phyloP scores from a whole-genome alignment of 1,139 yeast genomes.

The Geotrichum siamense region DNA sequence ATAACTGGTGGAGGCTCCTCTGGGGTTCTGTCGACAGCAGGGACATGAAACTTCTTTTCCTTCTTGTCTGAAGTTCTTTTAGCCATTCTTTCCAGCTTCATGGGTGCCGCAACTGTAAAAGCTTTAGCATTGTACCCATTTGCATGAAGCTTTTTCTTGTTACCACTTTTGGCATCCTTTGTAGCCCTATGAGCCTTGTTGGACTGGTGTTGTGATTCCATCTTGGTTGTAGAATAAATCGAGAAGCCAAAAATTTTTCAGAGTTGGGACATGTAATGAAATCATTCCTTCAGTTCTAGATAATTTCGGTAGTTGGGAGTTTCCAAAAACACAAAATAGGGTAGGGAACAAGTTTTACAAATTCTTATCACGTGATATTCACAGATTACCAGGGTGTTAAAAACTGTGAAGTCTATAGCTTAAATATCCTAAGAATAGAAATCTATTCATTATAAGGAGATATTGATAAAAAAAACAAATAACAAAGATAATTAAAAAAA shows the following conservation, averaged over 20 bases:
- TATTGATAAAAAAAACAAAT: neutral
- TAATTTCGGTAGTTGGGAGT: too few species aligned
- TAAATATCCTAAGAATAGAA: too few species aligned
- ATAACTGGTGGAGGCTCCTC: slow-evolving; percentile 97
- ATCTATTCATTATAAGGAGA: too few species aligned
- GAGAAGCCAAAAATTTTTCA: neutral
- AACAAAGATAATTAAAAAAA: neutral
- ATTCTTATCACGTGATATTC: too few species aligned
- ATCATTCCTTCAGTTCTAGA: too few species aligned
- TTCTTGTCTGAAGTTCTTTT: slow-evolving; percentile 72
- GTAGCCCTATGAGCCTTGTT: slow-evolving; percentile 46
- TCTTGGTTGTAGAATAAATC: neutral
- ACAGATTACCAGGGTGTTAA: too few species aligned
- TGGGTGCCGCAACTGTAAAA: slow-evolving; percentile 88
- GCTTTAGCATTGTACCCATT: slow-evolving; percentile 94
- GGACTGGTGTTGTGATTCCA: slow-evolving; percentile 23
- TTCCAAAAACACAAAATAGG: too few species aligned
- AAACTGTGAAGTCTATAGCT: too few species aligned
- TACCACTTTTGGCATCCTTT: slow-evolving; percentile 50
- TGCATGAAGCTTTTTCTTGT: slow-evolving; percentile 80
- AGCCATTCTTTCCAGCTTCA: slow-evolving; percentile 79
- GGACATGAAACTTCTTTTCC: slow-evolving; percentile 86
- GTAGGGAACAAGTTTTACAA: too few species aligned
- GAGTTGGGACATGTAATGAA: too few species aligned
- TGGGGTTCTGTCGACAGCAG: slow-evolving; percentile 96